Evolutionary conservation across 306 rosid genomes (phyloP), one percentile per base, ranked within the genome.

Genomic region (Senna siamea): DNA sequence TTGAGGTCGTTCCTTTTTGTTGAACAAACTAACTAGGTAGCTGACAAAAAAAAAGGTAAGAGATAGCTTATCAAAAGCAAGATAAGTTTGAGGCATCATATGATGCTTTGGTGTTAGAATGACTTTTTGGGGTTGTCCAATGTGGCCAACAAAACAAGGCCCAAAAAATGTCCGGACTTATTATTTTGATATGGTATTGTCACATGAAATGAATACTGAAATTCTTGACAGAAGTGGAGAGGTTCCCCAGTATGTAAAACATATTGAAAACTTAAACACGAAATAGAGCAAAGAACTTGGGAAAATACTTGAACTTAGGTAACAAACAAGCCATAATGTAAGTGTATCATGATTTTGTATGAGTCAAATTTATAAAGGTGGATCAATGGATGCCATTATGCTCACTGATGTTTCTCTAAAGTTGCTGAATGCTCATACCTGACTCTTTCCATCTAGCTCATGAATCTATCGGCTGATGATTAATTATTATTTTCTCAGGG

Each of bases 401-500:
- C n/a, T 2, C 20, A 2, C 32, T 50, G 35, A 59, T 71, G 9
- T 72, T 14, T 41, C 41, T 35, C 2, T 66, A 18, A 30, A 63
- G 20, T 54, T 70, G 41, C 66, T 32, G 64, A 38, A 70, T 70
- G 51, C 18, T 12, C 14, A 40, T 37, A 8, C 44, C 4, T 7
- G 44, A 35, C 28, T 60, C n/a, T 47, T 51, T 70, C 9, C 32
- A 9, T 58, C 68, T 66, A 57, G 66, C 11, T 65, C 46, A 19
- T 12, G 76, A 52, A 66, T 71, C 12, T 73, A 10, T 68, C 59
- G 47, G 59, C 62, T 64, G 23, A 70, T 50, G 74, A 43, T 79
- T 79, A 43, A 18, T 44, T 50, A 41, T 48, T 74, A 52, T 60
- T 61, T 69, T 74, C 74, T 35, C 90, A 92, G 97, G 96, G 77